Base-by-base conservation (phyloP, 176 grass and related monocot genomes). In the Pontederia paniculata region DNA sequence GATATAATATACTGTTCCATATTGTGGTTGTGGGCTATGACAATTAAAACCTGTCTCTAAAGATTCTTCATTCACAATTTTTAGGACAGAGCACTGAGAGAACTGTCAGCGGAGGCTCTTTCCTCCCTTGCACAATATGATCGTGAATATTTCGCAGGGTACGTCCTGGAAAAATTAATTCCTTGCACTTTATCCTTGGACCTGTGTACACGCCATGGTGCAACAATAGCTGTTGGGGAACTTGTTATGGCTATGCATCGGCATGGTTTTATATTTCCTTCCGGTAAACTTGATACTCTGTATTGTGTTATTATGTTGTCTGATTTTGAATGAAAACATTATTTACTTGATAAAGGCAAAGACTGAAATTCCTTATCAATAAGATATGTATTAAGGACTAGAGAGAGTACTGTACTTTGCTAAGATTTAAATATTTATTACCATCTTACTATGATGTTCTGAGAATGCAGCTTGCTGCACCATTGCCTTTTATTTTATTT, bases 141-240 rank as follows among this genome's bases (percentile, higher is more conserved):
- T 69, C 70, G 64, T 47, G 42, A 84, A 45, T 90, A 87, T 74
- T 97, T 97, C 44, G 61, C 60, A 57, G 80, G 66, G 45, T 70
- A 81, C 81, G 86, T 80, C 70, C 70, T 97, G 43, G 57, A 79
- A 41, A 89, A 90, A 58, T 69, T 97, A 64, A 74, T 97, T 81
- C 86, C 83, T 15, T 78, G 72, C 75, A 97, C 86, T 76, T 69
- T 97, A 28, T 97, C 91, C 58, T 81, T 71, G 19, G 86, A 97
- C 68, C 67, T 97, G 58, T 97, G 86, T 70, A 90, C 86, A 78
- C 83, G 91, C 23, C 91, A 97, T 86, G 91, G 91, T 69, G 80
- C 91, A 43, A 90, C 85, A 70, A 73, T 97, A 73, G 91, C 91
- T 75, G 79, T 68, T 60, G 91, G 74, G 4, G 86, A 97, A 72